A percentile compares a stretch with the other conserved stretches of the same genome.
These are phyloP conservation scores for Neobulgaria alba DNA, from an alignment of 2,329 filamentous ascomycete genomes.

Conservation along the genomic window DNA sequence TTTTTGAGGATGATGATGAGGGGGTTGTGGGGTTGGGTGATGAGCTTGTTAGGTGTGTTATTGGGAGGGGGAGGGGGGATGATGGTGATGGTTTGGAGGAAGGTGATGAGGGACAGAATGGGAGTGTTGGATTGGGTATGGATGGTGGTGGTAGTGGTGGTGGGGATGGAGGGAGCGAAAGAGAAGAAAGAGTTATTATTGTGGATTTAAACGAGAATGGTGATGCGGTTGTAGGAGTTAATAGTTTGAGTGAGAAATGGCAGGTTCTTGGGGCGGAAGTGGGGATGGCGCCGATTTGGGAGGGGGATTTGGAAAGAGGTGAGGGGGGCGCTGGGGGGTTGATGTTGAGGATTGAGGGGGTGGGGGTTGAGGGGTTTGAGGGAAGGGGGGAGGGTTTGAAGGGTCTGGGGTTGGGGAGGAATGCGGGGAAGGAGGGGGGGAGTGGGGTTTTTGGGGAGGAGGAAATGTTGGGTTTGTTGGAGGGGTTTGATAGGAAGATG, in stretches of 20 bases:
- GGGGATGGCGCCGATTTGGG: slow-evolving; percentile 54
- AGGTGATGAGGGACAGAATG: slow-evolving; percentile 1
- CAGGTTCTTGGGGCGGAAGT: slow-evolving; percentile 49
- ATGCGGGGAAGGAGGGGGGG: slow-evolving; percentile 8
- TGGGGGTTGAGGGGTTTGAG: slow-evolving; percentile 8
- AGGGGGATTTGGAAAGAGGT: slow-evolving; percentile 36
- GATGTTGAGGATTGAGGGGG: slow-evolving; percentile 56
- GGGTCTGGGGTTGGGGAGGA: slow-evolving; percentile 1
- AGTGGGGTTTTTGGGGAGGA: slow-evolving; percentile 28
- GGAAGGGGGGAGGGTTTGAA: slow-evolving; percentile 4
- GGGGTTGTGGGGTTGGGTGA: slow-evolving; percentile 65
- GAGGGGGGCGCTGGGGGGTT: slow-evolving; percentile 29
- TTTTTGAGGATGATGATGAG: slow-evolving; percentile 85
- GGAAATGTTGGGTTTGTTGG: slow-evolving; percentile 43
- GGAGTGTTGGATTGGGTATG: not conserved
- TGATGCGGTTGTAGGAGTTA: slow-evolving; percentile 55
- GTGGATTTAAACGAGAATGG: slow-evolving; percentile 43
- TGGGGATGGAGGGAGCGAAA: slow-evolving; percentile 3
- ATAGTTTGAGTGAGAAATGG: slow-evolving; percentile 69
- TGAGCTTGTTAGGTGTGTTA: slow-evolving; percentile 38
- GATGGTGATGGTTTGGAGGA: not conserved
- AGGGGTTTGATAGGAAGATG: slow-evolving; percentile 52
- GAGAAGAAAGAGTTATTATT: slow-evolving; percentile 39
- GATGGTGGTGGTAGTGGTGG: not conserved
- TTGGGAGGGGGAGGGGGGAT: not conserved